Evolutionary conservation across 768 basidiomycete genomes (phyloP).

Genomic region (Amanita phalloides): DNA sequence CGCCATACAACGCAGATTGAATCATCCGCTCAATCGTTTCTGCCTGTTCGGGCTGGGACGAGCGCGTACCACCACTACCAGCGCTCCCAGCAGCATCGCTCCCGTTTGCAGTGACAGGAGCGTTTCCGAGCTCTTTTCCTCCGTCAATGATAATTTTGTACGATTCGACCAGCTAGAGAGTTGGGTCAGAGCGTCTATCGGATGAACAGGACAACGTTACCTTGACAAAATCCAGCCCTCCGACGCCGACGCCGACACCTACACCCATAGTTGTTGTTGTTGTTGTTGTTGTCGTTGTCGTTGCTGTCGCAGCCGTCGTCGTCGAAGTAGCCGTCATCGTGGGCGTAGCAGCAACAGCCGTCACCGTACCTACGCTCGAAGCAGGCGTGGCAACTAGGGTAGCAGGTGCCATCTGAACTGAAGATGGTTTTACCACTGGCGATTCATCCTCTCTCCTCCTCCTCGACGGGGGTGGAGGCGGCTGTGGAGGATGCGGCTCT

Average conservation of each 20-base stretch:
- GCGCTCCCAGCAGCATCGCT: not conserved
- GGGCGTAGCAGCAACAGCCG: not conserved
- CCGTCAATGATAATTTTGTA: conserved; percentile 19
- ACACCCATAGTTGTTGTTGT: conserved; percentile 4
- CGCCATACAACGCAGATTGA: conserved; percentile 30
- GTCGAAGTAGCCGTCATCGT: not conserved
- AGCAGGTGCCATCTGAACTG: not conserved
- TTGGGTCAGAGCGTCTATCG: conserved; percentile 4
- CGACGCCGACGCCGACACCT: conserved; percentile 5
- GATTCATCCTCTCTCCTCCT: conserved; percentile 1
- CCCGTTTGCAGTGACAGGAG: not conserved
- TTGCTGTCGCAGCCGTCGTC: not conserved
- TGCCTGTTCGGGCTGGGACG: conserved; percentile 8
- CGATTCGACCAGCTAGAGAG: conserved; percentile 13
- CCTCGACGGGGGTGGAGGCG: not conserved
- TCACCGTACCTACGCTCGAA: not conserved
- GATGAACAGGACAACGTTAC: conserved; percentile 10
- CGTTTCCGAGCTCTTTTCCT: conserved; percentile 9
- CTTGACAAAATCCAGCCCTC: conserved; percentile 18
- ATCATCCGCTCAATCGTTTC: conserved; percentile 31
- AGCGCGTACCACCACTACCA: not conserved
- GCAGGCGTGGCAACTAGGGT: not conserved
- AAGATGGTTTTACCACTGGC: not conserved
- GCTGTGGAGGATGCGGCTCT: conserved; percentile 11
- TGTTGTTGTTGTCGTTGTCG: conserved; percentile 5